A percentile compares a stretch with the other conserved stretches of the same genome.
These are phyloP conservation scores for Hygrophila difformis DNA, from an alignment of 257 asterid genomes.

Conservation along the genomic window DNA sequence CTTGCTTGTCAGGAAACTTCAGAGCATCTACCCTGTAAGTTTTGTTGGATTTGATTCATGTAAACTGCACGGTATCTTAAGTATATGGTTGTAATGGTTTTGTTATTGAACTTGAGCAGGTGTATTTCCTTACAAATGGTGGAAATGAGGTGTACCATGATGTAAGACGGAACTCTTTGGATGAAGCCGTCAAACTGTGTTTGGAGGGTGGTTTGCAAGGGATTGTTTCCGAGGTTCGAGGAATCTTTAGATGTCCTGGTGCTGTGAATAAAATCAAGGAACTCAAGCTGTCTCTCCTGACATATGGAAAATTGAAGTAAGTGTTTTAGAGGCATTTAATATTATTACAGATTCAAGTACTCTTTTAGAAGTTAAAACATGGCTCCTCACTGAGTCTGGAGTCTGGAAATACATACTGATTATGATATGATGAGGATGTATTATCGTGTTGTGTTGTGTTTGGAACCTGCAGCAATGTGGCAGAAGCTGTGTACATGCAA, in stretches of 20 bases:
- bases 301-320: slow-evolving; percentile 88
- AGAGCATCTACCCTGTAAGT: slow-evolving; percentile 61
- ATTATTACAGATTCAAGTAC: too few relatives aligned
- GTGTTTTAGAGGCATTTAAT: slow-evolving; percentile 4
- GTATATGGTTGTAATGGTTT: too few relatives aligned
- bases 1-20: slow-evolving; percentile 50
- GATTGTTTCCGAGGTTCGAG: slow-evolving; percentile 79
- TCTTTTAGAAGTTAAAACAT: too few relatives aligned
- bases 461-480: slow-evolving; percentile 44
- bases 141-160: slow-evolving; percentile 68
- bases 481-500: slow-evolving; percentile 85
- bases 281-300: slow-evolving; percentile 50
- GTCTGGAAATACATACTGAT: too few relatives aligned
- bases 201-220: slow-evolving; percentile 83
- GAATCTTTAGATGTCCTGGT: slow-evolving; percentile 64
- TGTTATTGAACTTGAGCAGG: slow-evolving; percentile 24
- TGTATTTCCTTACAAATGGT: slow-evolving; percentile 79
- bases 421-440: too few relatives aligned
- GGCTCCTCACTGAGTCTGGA: too few relatives aligned
- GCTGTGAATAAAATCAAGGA: slow-evolving; percentile 75
- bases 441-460: background rate
- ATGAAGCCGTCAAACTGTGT: slow-evolving; percentile 72
- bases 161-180: slow-evolving; percentile 70
- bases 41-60: background rate
- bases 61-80: too few relatives aligned